Conservation (phyloP, 2,329 filamentous ascomycete genomes). For the Elsinoe perseae region DNA sequence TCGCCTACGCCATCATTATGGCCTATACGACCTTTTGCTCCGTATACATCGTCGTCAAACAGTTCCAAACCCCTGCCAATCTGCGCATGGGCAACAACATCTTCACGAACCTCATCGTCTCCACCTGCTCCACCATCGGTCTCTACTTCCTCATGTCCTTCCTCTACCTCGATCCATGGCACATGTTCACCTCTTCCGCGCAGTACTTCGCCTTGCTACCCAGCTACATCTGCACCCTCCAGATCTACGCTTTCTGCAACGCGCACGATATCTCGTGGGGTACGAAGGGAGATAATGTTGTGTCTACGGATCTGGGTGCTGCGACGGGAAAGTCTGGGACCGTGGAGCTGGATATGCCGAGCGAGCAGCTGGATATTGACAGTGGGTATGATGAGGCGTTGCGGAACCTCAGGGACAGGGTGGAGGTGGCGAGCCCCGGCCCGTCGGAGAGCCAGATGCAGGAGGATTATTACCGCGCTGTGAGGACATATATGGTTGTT, state of each 20-base stretch:
- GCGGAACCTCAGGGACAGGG: slow-evolving; percentile 84
- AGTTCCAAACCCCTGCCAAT: slow-evolving; percentile 46
- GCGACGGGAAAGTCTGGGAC: slow-evolving; percentile 66
- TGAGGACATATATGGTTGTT: slow-evolving; percentile 96
- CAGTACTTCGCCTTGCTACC: slow-evolving; percentile 94
- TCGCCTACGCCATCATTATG: slow-evolving; percentile 93
- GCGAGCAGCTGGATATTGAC: slow-evolving; percentile 96
- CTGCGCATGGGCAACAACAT: slow-evolving; percentile 71
- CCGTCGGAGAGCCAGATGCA: slow-evolving; percentile 74
- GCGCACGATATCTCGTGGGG: slow-evolving; percentile 99
- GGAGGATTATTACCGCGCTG: slow-evolving; percentile 96
- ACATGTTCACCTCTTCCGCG: slow-evolving; percentile 86
- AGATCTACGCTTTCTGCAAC: slow-evolving; percentile 98
- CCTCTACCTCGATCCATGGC: slow-evolving; percentile 95
- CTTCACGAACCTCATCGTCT: slow-evolving; percentile 91
- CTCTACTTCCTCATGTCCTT: slow-evolving; percentile 96
- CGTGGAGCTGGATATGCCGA: slow-evolving; percentile 95
- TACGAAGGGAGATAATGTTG: slow-evolving; percentile 95
- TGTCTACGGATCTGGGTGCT: slow-evolving; percentile 83
- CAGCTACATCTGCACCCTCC: slow-evolving; percentile 90
- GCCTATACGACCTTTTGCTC: slow-evolving; percentile 84
- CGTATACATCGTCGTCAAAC: slow-evolving; percentile 80
- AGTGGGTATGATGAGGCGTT: slow-evolving; percentile 95
- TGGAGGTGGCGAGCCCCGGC: slow-evolving; percentile 63
- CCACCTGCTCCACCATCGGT: slow-evolving; percentile 78